phyloP scores from a whole-genome alignment of 352 stramenopile genomes.

The Pythium chondricola region DNA sequence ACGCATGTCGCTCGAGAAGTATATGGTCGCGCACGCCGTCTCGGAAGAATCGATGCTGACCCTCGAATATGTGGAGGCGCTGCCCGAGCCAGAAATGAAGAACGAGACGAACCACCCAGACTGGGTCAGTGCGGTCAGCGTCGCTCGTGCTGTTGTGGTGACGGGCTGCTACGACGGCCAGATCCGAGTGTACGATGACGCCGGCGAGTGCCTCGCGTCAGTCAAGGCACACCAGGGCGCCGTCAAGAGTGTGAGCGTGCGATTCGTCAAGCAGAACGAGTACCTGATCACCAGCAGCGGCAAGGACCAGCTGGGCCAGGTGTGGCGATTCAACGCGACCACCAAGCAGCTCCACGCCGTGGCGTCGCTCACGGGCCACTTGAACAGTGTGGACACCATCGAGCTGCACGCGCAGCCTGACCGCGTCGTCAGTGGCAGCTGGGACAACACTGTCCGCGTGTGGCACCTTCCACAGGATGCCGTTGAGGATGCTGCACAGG shows the following conservation, averaged over 20 bases:
- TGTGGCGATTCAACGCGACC: conserved; percentile 46
- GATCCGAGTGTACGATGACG: conserved; percentile 67
- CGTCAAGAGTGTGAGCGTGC: conserved; percentile 57
- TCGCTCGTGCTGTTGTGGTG: conserved; percentile 42
- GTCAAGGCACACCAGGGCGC: conserved; percentile 75
- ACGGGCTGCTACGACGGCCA: conserved; percentile 86
- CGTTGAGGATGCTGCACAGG: conserved; percentile 6
- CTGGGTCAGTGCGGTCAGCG: conserved; percentile 78
- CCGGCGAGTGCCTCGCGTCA: conserved; percentile 40
- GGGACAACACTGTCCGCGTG: conserved; percentile 83
- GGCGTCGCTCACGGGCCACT: conserved; percentile 56
- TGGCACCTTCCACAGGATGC: conserved; percentile 32
- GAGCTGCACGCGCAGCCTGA: conserved; percentile 23
- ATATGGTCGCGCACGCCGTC: conserved; percentile 49
- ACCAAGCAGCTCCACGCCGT: conserved; percentile 38
- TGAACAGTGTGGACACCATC: conserved; percentile 79
- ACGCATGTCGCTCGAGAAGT: conserved; percentile 72
- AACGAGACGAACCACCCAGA: conserved; percentile 69
- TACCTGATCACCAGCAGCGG: conserved; percentile 68
- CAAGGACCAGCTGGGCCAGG: conserved; percentile 70
- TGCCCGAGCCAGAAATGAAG: conserved; percentile 65
- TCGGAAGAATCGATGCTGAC: conserved; percentile 81
- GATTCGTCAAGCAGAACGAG: conserved; percentile 28
- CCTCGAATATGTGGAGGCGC: conserved; percentile 85
- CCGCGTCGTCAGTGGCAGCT: conserved; percentile 63